Evolutionary conservation across 179 eudicot genomes (phyloP).

Genomic region (Beta lomatogona): DNA sequence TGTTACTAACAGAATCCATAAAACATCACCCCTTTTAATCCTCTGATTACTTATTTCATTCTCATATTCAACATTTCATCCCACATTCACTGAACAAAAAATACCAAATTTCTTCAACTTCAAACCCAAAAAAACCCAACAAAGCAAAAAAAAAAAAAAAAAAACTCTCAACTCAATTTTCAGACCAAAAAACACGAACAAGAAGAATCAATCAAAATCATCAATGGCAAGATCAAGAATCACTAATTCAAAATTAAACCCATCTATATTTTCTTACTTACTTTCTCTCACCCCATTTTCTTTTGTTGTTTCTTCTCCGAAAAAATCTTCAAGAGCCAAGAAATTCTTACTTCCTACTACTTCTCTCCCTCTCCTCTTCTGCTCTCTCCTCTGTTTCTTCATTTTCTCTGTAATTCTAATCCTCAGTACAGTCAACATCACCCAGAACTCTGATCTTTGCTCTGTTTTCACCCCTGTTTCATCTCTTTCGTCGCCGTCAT

Average conservation of each 20-base stretch:
- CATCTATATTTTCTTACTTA: slow-evolving; percentile 37
- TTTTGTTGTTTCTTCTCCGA: slow-evolving; percentile 33
- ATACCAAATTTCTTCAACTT: neutral
- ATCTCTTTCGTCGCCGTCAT: neutral
- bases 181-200: too few relatives aligned
- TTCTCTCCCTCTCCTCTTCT: slow-evolving; percentile 32
- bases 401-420: slow-evolving; percentile 27
- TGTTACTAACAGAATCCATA: neutral
- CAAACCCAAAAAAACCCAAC: neutral
- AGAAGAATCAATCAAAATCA: neutral
- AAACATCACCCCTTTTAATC: neutral
- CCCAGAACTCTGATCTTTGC: slow-evolving; percentile 16
- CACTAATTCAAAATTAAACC: slow-evolving; percentile 37
- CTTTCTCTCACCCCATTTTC: slow-evolving; percentile 48
- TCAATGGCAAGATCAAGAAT: slow-evolving; percentile 45
- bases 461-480: slow-evolving; percentile 29
- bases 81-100: too few relatives aligned
- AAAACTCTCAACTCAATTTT: neutral
- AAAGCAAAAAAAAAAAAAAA: neutral
- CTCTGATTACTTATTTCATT: neutral
- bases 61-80: too few relatives aligned
- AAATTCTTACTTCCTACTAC: slow-evolving; percentile 31
- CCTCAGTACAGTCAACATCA: slow-evolving; percentile 26
- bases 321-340: slow-evolving; percentile 36
- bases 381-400: slow-evolving; percentile 45